Evolutionary conservation across 1,284 basidiomycete species (phyloP), one percentile per base, ranked within the genome.

Genomic region (Pterulicium gracile): DNA sequence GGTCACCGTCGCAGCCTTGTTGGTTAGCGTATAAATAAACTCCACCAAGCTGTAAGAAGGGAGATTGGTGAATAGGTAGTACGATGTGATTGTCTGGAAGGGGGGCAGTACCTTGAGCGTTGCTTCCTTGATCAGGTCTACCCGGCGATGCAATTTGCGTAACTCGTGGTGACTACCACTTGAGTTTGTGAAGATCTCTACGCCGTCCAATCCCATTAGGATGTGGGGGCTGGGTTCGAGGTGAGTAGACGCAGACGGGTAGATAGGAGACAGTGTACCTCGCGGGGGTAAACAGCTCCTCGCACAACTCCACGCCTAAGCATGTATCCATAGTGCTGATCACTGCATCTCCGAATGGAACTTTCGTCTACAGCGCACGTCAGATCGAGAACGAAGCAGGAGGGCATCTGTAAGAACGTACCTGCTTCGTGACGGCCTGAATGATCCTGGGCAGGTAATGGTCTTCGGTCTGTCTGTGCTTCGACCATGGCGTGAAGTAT

Each of bases 21-120:
- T 99, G 95, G 60, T 99, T 99, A 5, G 95, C 89, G 56, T 98
- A 99, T 4, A 99, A 76, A 63, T 98, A 98, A 44, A 98, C 80
- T 3, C 96, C 95, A 17, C 95, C 96, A 23, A 93, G 76, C 93
- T 96, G 54, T 3, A 47, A 42, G 19, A 48, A 3, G 19, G 20
- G 39, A 12, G 14, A 43, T 23, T 41, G 45, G 32, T 48, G 40
- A 48, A 44, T 15, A 48, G 15, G 23, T 42, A 14, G 15, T 4
- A 34, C 19, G 7, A n/a, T n/a, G n/a, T n/a, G n/a, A n/a, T n/a
- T n/a, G n/a, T n/a, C n/a, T n/a, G n/a, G n/a, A 32, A 19, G 40
- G 27, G 43, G 4, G 19, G 14, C 15, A 18, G 4, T 50, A 86
- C 92, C 75, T 98, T 98, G 52, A 87, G 71, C 0, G 95, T 98